phyloP scores from a whole-genome alignment of 768 basidiomycete genomes.

The Mycena galericulata region DNA sequence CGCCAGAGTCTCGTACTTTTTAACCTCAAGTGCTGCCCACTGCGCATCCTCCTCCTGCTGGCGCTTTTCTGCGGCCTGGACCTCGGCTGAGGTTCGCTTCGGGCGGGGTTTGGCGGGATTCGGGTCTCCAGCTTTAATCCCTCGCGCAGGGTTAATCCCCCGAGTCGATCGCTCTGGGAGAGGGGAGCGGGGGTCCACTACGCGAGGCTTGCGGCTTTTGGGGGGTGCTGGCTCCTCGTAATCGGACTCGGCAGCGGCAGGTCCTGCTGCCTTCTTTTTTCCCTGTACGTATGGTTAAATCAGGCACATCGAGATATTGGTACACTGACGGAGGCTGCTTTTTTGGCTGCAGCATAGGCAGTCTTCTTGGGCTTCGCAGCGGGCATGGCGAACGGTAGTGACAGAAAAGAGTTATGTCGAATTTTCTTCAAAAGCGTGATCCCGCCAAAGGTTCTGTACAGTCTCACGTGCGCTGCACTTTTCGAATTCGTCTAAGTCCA shows the following conservation, averaged over 20 bases:
- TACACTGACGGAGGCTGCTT: background rate
- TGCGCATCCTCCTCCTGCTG: background rate
- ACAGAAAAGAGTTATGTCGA: too few relatives aligned
- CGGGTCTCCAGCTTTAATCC: background rate
- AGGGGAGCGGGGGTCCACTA: background rate
- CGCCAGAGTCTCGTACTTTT: background rate
- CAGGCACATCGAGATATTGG: background rate
- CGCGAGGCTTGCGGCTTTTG: background rate
- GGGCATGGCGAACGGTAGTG: too few relatives aligned
- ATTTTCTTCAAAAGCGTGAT: too few relatives aligned
- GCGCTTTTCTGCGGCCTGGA: background rate
- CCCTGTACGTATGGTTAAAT: background rate
- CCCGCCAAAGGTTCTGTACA: too few relatives aligned
- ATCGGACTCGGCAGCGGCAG: background rate
- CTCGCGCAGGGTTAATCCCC: background rate
- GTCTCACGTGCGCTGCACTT: background rate
- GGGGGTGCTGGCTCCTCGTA: background rate
- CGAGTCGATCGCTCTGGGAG: background rate
- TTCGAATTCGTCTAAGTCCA: background rate
- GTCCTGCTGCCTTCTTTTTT: background rate
- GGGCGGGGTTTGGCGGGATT: background rate
- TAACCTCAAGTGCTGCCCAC: background rate
- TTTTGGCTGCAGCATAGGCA: too few relatives aligned
- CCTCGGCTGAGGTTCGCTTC: background rate
- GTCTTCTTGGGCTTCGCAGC: too few relatives aligned